Conservation (phyloP, 768 basidiomycete species). For the Russula sp. region DNA sequence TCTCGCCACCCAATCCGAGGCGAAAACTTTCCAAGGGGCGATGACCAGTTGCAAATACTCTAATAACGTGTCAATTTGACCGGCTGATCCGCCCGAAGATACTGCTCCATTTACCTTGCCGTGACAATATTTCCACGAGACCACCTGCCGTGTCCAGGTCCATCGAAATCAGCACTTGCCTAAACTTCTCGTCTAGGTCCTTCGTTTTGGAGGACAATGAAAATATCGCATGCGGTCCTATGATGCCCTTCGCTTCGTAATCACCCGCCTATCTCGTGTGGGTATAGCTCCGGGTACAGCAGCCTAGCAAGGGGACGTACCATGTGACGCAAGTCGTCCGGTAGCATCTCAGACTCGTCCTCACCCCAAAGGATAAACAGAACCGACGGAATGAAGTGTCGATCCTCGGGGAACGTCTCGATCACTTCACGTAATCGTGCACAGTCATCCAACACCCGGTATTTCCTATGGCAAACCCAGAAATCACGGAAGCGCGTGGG, state of each 20-base stretch:
- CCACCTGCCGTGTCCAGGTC: constrained; percentile 52
- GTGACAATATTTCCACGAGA: constrained; percentile 40
- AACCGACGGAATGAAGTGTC: constrained; percentile 56
- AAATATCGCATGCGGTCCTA: constrained; percentile 39
- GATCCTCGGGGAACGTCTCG: constrained; percentile 42
- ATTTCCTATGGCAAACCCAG: constrained; percentile 51
- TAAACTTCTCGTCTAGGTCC: constrained; percentile 53
- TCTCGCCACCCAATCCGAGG: constrained; percentile 17
- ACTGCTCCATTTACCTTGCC: constrained; percentile 35
- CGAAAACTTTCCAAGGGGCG: constrained; percentile 14
- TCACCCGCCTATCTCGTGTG: constrained; percentile 38
- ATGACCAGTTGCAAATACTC: constrained; percentile 11
- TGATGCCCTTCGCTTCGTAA: constrained; percentile 36
- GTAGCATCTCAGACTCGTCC: constrained; percentile 31
- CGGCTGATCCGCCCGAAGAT: neutral
- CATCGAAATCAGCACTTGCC: constrained; percentile 34
- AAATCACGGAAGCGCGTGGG: neutral
- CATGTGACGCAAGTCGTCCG: constrained; percentile 53
- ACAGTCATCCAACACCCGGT: constrained; percentile 65
- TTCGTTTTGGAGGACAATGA: constrained; percentile 43
- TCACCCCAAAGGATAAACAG: constrained; percentile 56
- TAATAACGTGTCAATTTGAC: neutral
- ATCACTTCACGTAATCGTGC: constrained; percentile 60
- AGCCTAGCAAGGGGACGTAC: constrained; percentile 31
- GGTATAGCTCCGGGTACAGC: neutral